phyloP scores from a whole-genome alignment of 805 yeast genomes.

The Pichia cephalocereana region DNA sequence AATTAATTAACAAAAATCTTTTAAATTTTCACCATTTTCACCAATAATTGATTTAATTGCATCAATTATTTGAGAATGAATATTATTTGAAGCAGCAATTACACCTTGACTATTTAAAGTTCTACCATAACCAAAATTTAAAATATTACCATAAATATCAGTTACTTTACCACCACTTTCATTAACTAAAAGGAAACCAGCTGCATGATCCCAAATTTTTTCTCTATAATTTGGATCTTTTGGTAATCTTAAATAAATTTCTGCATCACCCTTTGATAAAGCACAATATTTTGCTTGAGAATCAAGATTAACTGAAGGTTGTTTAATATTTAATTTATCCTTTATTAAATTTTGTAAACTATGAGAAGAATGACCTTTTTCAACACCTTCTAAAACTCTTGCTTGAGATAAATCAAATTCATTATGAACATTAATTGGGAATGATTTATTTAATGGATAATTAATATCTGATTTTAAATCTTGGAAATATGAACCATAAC shows the following conservation, averaged over 20 bases:
- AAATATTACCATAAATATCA: constrained; percentile 64
- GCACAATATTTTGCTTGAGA: constrained; percentile 96
- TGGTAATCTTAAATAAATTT: constrained; percentile 84
- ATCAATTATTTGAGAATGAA: constrained; percentile 41
- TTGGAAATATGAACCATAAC: constrained; percentile 57
- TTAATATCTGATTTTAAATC: constrained; percentile 29
- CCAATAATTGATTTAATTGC: constrained; percentile 34
- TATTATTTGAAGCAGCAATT: constrained; percentile 60
- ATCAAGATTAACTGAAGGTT: constrained; percentile 65
- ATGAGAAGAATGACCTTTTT: constrained; percentile 89
- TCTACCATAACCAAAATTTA: constrained; percentile 84
- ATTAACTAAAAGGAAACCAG: constrained; percentile 76
- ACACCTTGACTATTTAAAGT: constrained; percentile 79
- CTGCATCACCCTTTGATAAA: constrained; percentile 85
- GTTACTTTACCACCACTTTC: constrained; percentile 92
- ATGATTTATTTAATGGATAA: constrained; percentile 27
- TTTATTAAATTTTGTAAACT: constrained; percentile 77
- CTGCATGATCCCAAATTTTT: constrained; percentile 99
- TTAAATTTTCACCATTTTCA: constrained; percentile 25
- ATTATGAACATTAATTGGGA: constrained; percentile 43
- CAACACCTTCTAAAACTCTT: constrained; percentile 87
- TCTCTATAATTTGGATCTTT: constrained; percentile 68
- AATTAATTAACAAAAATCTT: constrained; percentile 12
- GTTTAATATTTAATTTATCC: constrained; percentile 45
- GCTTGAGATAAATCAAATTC: constrained; percentile 38